Conservation (phyloP, 192 early-diverging fungal species). For the Paraglomus occultum region DNA sequence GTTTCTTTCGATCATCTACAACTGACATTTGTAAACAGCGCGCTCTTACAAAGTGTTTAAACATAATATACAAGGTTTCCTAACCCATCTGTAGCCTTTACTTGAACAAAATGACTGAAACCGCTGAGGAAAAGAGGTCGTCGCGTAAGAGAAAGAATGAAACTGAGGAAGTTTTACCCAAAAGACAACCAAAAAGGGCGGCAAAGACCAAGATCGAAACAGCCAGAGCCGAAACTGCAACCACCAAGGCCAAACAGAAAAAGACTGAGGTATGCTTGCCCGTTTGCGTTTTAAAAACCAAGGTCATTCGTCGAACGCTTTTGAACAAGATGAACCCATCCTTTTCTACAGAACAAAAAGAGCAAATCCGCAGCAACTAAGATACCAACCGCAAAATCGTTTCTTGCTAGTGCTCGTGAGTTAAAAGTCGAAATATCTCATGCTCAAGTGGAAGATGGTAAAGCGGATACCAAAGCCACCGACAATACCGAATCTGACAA, state of each 20-base stretch:
- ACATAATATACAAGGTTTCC: no score
- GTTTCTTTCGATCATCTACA: no score
- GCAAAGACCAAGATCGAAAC: slow-evolving; percentile 30
- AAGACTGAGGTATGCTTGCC: slow-evolving; percentile 26
- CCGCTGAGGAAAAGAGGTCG: neutral
- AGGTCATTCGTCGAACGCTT: neutral
- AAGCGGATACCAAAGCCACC: no score
- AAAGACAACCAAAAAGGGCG: slow-evolving; percentile 27
- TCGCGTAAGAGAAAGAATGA: slow-evolving; percentile 26
- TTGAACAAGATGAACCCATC: neutral
- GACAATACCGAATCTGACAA: no score
- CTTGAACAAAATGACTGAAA: neutral
- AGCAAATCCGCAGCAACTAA: neutral
- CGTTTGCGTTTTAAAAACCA: neutral
- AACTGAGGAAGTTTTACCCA: slow-evolving; percentile 20
- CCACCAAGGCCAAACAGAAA: slow-evolving; percentile 15
- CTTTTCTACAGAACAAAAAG: slow-evolving; percentile 11
- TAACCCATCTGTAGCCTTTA: no score
- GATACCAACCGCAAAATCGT: slow-evolving; percentile 16
- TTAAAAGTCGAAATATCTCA: slow-evolving; percentile 21
- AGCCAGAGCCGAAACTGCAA: slow-evolving; percentile 21
- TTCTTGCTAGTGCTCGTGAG: slow-evolving; percentile 16
- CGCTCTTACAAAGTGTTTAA: no score
- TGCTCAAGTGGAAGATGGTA: neutral
- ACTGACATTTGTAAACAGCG: no score